Percentiles rank a stretch among this genome's conserved stretches.
Conservation (phyloP, 495 filamentous ascomycete species). For the Daldinia grandis region DNA sequence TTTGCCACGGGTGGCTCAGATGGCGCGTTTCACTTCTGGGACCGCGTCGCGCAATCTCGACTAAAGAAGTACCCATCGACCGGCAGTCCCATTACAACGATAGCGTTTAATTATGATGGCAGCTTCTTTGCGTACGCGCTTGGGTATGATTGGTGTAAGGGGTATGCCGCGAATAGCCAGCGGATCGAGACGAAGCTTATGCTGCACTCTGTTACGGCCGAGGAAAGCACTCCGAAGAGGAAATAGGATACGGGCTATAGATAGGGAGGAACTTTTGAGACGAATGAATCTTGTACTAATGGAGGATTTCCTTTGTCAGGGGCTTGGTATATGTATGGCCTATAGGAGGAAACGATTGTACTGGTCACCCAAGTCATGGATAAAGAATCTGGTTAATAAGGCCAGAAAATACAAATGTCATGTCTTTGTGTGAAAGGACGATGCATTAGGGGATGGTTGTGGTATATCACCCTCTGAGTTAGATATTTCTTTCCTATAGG, state of each 20-base stretch:
- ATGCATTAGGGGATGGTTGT: not conserved
- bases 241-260: not conserved
- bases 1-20: conserved; percentile 93
- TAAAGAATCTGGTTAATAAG: not conserved
- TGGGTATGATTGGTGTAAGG: conserved; percentile 97
- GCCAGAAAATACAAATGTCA: not conserved
- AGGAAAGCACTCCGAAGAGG: conserved; percentile 72
- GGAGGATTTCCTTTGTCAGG: conserved; percentile 29
- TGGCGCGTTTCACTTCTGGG: conserved; percentile 95
- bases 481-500: not conserved
- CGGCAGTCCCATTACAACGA: conserved; percentile 71
- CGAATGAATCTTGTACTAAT: not conserved
- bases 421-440: not conserved
- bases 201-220: conserved; percentile 82
- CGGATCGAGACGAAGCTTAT: conserved; percentile 84
- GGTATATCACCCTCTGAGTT: not conserved
- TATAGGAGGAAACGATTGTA: not conserved
- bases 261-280: not conserved
- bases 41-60: conserved; percentile 91
- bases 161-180: conserved; percentile 77
- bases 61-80: conserved; percentile 88
- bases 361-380: not conserved
- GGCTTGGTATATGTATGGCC: conserved; percentile 14
- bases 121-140: conserved; percentile 91
- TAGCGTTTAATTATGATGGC: conserved; percentile 82